These are phyloP conservation scores for Aaosphaeria arxii DNA, from an alignment of 2,329 filamentous ascomycete species.

Conservation along the genomic window DNA sequence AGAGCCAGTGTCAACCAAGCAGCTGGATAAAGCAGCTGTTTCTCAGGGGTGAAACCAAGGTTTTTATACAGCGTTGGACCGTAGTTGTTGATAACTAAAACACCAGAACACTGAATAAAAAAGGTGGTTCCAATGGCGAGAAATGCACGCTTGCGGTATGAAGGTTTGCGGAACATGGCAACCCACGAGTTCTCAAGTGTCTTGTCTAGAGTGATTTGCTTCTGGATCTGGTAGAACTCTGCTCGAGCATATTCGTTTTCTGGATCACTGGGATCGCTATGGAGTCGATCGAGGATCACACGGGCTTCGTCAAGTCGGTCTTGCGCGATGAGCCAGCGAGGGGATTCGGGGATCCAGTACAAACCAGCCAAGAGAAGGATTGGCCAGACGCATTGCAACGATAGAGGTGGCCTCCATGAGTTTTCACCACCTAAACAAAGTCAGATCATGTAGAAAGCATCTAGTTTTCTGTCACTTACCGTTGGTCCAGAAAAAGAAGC, in stretches of 20 bases:
- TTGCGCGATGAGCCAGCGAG: conserved; percentile 62
- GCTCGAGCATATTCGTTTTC: conserved; percentile 19
- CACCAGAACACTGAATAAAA: conserved; percentile 26
- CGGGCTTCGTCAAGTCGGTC: conserved; percentile 60
- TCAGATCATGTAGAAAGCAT: not conserved
- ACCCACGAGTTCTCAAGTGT: conserved; percentile 20
- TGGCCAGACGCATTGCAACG: conserved; percentile 49
- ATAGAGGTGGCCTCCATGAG: conserved; percentile 46
- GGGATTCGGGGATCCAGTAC: conserved; percentile 60
- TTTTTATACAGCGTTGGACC: conserved; percentile 25
- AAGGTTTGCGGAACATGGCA: conserved; percentile 22
- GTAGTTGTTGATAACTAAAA: conserved; percentile 30
- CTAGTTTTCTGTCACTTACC: not conserved
- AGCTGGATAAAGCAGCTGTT: conserved; percentile 24
- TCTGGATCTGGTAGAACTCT: conserved; percentile 27
- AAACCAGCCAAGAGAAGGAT: conserved; percentile 46
- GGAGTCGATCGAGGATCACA: conserved; percentile 57
- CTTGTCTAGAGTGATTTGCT: conserved; percentile 25
- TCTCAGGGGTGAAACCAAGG: conserved; percentile 20
- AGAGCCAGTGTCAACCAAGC: conserved; percentile 26
- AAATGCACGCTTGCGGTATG: conserved; percentile 22
- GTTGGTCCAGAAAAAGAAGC: conserved; percentile 21
- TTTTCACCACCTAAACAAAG: conserved; percentile 28
- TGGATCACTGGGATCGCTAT: conserved; percentile 54
- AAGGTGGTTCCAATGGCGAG: conserved; percentile 22